Evolutionary conservation across 768 basidiomycete species (phyloP).

Genomic region (Bullera alba): DNA sequence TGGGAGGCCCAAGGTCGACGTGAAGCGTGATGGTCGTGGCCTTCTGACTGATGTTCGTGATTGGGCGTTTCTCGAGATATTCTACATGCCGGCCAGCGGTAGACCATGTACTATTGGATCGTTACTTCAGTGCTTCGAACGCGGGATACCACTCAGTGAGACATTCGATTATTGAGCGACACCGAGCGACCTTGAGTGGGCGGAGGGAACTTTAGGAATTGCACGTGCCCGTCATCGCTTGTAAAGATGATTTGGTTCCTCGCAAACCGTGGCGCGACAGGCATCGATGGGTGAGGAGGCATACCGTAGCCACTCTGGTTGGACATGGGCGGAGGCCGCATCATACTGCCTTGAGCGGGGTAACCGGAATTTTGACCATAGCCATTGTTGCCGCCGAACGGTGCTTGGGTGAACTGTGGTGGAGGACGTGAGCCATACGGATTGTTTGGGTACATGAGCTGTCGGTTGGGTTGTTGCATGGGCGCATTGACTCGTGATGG

Average conservation of each 20-base stretch:
- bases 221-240: conserved; percentile 61
- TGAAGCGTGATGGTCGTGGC: too few species aligned
- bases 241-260: conserved; percentile 72
- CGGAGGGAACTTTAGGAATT: conserved; percentile 42
- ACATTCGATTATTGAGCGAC: too few species aligned
- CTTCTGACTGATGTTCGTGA: too few species aligned
- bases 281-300: too few species aligned
- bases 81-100: too few species aligned
- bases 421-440: conserved; percentile 35
- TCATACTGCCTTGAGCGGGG: not conserved
- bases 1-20: too few species aligned
- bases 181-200: too few species aligned
- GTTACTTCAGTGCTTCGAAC: too few species aligned
- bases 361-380: not conserved
- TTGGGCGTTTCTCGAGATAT: too few species aligned
- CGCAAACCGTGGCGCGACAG: conserved; percentile 33
- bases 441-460: conserved; percentile 23
- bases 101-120: too few species aligned
- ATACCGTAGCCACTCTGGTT: conserved; percentile 23
- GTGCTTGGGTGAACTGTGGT: not conserved
- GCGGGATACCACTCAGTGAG: too few species aligned
- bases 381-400: not conserved
- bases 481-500: conserved; percentile 68
- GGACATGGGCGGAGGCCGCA: conserved; percentile 11
- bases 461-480: conserved; percentile 45